phyloP scores from a whole-genome alignment of 2,329 filamentous ascomycete species.

The Penicillium sp. region DNA sequence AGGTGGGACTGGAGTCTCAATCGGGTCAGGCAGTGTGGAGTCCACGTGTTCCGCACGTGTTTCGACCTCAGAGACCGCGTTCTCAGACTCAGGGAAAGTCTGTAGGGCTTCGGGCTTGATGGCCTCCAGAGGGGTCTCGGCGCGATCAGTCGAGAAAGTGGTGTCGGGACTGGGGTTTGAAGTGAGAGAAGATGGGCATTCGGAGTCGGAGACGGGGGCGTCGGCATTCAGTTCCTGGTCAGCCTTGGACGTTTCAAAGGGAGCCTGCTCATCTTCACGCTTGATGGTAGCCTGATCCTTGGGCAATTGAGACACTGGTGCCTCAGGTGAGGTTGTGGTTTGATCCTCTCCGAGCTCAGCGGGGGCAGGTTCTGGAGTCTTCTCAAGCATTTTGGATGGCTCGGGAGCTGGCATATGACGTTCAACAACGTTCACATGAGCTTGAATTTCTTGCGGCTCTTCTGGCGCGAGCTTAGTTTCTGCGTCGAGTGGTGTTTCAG shows the following conservation, averaged over 20 bases:
- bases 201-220: conserved; percentile 19
- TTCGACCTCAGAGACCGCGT: conserved; percentile 26
- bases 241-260: conserved; percentile 18
- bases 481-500: conserved; percentile 9
- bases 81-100: neutral
- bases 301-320: conserved; percentile 5
- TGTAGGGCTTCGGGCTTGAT: conserved; percentile 22
- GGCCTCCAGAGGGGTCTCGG: conserved; percentile 13
- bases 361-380: conserved; percentile 4
- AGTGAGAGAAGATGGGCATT: conserved; percentile 21
- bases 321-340: neutral
- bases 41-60: conserved; percentile 25
- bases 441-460: neutral
- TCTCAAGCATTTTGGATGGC: conserved; percentile 5
- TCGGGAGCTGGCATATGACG: conserved; percentile 2
- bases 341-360: conserved; percentile 1
- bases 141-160: conserved; percentile 14
- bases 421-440: neutral
- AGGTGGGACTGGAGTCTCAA: conserved; percentile 33
- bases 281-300: neutral
- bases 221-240: conserved; percentile 28
- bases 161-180: conserved; percentile 16
- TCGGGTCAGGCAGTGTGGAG: conserved; percentile 27
- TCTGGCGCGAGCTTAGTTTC: conserved; percentile 20
- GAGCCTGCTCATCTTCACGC: conserved; percentile 12